Conservation (phyloP, 331 rosid species). For the Prunus yedoensis region DNA sequence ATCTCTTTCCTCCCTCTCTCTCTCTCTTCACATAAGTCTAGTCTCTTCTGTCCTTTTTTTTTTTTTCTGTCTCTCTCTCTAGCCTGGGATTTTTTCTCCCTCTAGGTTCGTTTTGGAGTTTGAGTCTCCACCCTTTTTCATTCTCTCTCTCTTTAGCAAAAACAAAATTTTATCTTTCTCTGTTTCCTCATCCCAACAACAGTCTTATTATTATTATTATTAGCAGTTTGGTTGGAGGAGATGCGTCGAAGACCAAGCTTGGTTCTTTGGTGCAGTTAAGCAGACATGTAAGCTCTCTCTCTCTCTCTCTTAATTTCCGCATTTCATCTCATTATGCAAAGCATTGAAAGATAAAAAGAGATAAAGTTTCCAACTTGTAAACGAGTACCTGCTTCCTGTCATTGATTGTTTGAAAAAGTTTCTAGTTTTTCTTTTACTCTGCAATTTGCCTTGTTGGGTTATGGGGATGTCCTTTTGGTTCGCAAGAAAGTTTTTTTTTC, state of each 20-base stretch:
- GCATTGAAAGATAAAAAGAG: too few species aligned
- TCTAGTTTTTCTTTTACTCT: not conserved
- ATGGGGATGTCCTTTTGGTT: not conserved
- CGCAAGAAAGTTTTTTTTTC: not conserved
- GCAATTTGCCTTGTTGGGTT: not conserved
- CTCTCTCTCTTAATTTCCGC: not conserved
- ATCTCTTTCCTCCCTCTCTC: conserved; percentile 16
- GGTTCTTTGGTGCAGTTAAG: conserved; percentile 7
- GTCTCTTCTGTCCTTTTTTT: conserved; percentile 16
- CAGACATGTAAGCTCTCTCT: conserved; percentile 22
- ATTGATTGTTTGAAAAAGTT: not conserved
- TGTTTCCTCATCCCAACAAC: conserved; percentile 29
- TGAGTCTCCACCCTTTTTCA: not conserved
- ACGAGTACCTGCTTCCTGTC: not conserved
- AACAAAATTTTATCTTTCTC: not conserved
- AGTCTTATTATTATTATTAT: too few species aligned
- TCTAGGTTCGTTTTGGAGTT: conserved; percentile 19
- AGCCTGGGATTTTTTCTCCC: conserved; percentile 18
- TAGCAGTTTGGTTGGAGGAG: conserved; percentile 3
- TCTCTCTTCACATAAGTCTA: conserved; percentile 6
- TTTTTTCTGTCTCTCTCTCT: conserved; percentile 12
- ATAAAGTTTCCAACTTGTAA: not conserved
- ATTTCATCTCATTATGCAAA: not conserved
- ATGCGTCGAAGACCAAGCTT: conserved; percentile 38
- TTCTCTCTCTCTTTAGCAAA: not conserved